Evolutionary conservation across 352 stramenopile species (phyloP).

Genomic region (Globisporangium parvum): DNA sequence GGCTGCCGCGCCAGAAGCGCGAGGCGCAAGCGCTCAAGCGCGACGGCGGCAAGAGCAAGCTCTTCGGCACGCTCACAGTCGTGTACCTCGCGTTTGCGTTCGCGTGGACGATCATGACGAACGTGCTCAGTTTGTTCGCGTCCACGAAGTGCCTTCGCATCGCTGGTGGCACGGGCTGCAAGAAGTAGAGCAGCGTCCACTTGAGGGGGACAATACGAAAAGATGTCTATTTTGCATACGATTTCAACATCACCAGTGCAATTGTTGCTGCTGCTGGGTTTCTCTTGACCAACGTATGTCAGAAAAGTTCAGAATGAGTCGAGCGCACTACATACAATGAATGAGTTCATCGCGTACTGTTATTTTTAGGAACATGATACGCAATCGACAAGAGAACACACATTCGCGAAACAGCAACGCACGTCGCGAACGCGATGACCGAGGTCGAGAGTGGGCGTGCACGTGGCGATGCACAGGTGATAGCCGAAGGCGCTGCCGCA

Average conservation of each 20-base stretch:
- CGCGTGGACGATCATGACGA: conserved; percentile 55
- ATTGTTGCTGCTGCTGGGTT: no score
- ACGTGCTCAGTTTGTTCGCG: conserved; percentile 43
- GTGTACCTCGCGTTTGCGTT: conserved; percentile 40
- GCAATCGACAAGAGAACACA: no score
- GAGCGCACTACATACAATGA: no score
- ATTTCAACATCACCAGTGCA: no score
- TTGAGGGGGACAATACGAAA: no score
- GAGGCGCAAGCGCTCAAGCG: conserved; percentile 38
- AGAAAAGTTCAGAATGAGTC: no score
- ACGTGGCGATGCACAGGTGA: no score
- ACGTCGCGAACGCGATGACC: not conserved
- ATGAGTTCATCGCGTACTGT: no score
- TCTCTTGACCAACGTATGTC: no score
- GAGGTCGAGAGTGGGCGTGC: not conserved
- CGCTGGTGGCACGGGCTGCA: conserved; percentile 35
- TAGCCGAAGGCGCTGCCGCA: not conserved
- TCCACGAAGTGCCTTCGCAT: conserved; percentile 51
- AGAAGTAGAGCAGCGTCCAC: not conserved
- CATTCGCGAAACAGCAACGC: no score
- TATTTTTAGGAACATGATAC: no score
- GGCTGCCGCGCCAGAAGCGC: conserved; percentile 44
- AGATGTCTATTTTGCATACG: no score
- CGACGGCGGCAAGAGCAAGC: conserved; percentile 32
- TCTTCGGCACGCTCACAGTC: conserved; percentile 28